A percentile compares a stretch with the other conserved stretches of the same genome.
Evolutionary conservation across 441 rosid species (phyloP).

Genomic region (Aleurites moluccanus): DNA sequence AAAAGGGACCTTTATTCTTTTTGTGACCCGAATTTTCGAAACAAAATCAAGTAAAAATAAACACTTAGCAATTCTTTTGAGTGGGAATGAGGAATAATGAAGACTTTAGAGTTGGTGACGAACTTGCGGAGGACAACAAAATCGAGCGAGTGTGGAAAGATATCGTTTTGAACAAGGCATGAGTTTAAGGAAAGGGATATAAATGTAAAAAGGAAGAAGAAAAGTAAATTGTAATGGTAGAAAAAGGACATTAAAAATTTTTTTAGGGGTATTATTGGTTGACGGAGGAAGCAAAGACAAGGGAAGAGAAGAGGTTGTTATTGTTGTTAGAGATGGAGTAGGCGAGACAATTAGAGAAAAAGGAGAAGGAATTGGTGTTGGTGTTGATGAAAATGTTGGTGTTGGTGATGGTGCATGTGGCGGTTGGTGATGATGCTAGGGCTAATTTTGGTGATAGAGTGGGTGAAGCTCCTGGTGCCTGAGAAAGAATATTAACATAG

Average conservation of each 20-base stretch:
- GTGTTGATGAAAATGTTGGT: no score
- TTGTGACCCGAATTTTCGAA: conserved; percentile 16
- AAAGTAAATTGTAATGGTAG: not conserved
- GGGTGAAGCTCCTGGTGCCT: no score
- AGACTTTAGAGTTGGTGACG: conserved; percentile 18
- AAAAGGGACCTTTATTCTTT: no score
- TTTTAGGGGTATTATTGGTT: conserved; percentile 1
- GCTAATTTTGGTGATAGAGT: no score
- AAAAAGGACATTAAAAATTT: conserved; percentile 11
- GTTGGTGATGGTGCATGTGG: no score
- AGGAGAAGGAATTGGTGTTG: no score
- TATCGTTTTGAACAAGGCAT: conserved; percentile 31
- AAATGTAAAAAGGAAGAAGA: conserved; percentile 15
- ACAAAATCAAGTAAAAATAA: conserved; percentile 52
- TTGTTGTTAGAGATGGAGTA: not conserved
- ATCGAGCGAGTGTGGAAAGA: conserved; percentile 66
- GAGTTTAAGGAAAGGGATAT: conserved; percentile 2
- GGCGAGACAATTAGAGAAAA: no score
- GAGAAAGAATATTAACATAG: no score
- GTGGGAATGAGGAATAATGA: conserved; percentile 32
- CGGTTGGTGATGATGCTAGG: no score
- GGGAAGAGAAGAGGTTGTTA: not conserved
- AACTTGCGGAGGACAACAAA: conserved; percentile 51
- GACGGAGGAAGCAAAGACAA: conserved; percentile 23
- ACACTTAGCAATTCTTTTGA: conserved; percentile 55